These are phyloP conservation scores for Immersiella caudata DNA, from an alignment of 495 filamentous ascomycete species.

Conservation along the genomic window DNA sequence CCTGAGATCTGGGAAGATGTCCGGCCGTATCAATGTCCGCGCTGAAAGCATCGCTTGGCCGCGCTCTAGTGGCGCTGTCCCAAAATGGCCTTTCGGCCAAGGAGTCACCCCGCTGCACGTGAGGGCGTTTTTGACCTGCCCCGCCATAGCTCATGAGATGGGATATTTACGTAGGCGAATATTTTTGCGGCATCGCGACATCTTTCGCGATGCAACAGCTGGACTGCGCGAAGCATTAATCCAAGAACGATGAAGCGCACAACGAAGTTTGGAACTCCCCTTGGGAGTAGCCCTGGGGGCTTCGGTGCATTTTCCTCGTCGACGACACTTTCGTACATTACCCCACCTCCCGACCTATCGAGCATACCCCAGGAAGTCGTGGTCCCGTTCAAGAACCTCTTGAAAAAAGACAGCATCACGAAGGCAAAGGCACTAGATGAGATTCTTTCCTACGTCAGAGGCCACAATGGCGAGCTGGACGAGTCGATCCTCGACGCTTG, in stretches of 20 bases:
- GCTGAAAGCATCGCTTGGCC: too few relatives aligned
- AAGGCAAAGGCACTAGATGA: conserved; percentile 94
- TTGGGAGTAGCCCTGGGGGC: conserved; percentile 30
- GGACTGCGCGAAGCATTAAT: background rate
- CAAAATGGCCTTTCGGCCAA: too few relatives aligned
- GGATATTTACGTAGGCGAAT: too few relatives aligned
- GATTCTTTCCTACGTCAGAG: conserved; percentile 63
- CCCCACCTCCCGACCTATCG: conserved; percentile 81
- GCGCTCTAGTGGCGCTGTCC: too few relatives aligned
- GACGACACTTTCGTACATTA: conserved; percentile 75
- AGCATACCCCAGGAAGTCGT: conserved; percentile 76
- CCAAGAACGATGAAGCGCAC: conserved; percentile 10
- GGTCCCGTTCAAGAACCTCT: conserved; percentile 87
- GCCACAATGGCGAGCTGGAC: conserved; percentile 61
- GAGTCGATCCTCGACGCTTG: conserved; percentile 81
- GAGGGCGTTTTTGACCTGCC: conserved; percentile 2
- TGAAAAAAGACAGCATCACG: conserved; percentile 91
- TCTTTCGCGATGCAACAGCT: background rate
- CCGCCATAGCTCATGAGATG: conserved; percentile 12
- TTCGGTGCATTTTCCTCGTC: conserved; percentile 52
- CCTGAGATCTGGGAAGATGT: too few relatives aligned
- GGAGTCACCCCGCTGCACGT: conserved; percentile 15
- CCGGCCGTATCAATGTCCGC: too few relatives aligned
- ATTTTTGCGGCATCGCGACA: background rate
- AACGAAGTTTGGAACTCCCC: conserved; percentile 4